These are phyloP conservation scores for Antarctomyces pellizariae DNA, from an alignment of 495 filamentous ascomycete species.

Conservation along the genomic window DNA sequence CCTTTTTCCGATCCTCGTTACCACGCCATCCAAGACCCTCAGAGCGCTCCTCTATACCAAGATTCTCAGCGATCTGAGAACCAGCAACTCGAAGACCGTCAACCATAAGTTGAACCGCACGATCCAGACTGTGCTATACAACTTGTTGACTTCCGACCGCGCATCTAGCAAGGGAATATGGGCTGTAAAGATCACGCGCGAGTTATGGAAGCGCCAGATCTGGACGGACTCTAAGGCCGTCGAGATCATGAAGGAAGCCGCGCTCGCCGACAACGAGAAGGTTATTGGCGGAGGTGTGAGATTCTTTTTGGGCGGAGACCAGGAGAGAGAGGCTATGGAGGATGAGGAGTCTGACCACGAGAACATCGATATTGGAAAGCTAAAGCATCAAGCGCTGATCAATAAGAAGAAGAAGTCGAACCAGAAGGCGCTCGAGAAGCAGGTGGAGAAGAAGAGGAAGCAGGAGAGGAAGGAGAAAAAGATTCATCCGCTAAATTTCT, in stretches of 20 bases:
- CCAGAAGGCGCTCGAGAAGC: conserved; percentile 51
- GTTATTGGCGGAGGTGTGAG: conserved; percentile 65
- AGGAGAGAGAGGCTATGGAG: conserved; percentile 76
- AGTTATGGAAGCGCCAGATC: conserved; percentile 71
- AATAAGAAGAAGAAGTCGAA: conserved; percentile 94
- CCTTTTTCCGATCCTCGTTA: conserved; percentile 73
- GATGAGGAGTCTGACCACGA: conserved; percentile 74
- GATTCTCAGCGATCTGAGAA: conserved; percentile 71
- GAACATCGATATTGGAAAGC: conserved; percentile 48
- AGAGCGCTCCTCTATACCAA: conserved; percentile 69
- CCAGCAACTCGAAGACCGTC: conserved; percentile 57
- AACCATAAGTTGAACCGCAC: conserved; percentile 86
- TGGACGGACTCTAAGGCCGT: conserved; percentile 78
- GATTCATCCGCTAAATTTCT: conserved; percentile 81
- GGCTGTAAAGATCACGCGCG: conserved; percentile 76
- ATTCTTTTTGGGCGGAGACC: conserved; percentile 90
- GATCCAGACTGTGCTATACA: conserved; percentile 79
- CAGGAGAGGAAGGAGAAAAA: conserved; percentile 74
- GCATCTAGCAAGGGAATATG: conserved; percentile 70
- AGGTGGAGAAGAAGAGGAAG: conserved; percentile 49
- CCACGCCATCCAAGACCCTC: conserved; percentile 70
- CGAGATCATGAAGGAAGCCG: conserved; percentile 84
- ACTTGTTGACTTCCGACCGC: conserved; percentile 66
- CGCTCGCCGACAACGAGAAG: conserved; percentile 65
- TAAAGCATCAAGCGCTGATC: conserved; percentile 67